Conservation (phyloP, 371 early-diverging fungal species). For the Apophysomyces trapeziformis region DNA sequence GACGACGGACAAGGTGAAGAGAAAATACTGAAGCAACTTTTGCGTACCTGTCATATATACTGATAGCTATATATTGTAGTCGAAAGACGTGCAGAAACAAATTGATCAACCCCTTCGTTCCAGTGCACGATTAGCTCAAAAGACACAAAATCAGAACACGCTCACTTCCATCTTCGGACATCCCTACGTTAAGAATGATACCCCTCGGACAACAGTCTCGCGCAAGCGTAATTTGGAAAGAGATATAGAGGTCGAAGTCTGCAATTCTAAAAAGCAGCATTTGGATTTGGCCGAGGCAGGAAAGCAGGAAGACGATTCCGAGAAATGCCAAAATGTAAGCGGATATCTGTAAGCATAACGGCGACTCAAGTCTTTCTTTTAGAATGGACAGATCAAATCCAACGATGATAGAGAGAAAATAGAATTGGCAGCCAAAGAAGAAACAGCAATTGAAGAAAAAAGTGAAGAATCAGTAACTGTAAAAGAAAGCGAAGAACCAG, state of each 20-base stretch:
- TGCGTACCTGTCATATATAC: neutral
- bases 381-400: neutral
- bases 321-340: neutral
- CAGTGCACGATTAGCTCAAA: neutral
- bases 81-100: neutral
- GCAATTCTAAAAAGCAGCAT: neutral
- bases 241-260: neutral
- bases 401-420: neutral
- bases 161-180: neutral
- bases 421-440: neutral
- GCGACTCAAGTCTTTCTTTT: neutral
- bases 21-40: no score
- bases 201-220: neutral
- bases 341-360: neutral
- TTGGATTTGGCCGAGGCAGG: neutral
- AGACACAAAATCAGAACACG: neutral
- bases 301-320: neutral
- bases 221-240: neutral
- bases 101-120: neutral
- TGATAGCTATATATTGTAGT: neutral
- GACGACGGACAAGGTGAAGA: neutral
- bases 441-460: neutral
- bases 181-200: neutral
- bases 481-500: no score
- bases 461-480: no score